Conservation (phyloP, 2,329 filamentous ascomycete genomes). For the Didymosphaeria variabile region DNA sequence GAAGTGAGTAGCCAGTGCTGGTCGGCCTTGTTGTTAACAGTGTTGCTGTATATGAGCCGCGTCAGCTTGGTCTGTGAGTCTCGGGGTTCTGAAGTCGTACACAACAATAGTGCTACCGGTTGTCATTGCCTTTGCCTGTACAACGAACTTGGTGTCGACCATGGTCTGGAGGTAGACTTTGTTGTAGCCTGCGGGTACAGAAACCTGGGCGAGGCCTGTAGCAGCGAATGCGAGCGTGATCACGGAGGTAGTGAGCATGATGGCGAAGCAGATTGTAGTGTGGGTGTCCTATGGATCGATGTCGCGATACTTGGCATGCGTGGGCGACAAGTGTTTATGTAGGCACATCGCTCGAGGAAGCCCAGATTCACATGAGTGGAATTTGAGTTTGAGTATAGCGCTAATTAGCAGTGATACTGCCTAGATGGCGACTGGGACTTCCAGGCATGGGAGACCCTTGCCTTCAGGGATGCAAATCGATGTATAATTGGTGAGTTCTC, state of each 20-base stretch:
- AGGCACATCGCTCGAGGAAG: constrained; percentile 8
- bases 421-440: constrained; percentile 5
- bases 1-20: constrained; percentile 42
- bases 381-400: constrained; percentile 9
- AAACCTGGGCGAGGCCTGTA: constrained; percentile 30
- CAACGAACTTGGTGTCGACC: constrained; percentile 39
- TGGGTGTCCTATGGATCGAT: neutral
- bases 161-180: constrained; percentile 41
- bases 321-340: constrained; percentile 20
- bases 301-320: constrained; percentile 7
- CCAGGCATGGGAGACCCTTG: neutral
- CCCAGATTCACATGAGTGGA: neutral
- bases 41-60: constrained; percentile 29
- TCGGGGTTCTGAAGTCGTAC: constrained; percentile 22
- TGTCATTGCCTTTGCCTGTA: constrained; percentile 36
- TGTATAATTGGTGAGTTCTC: constrained; percentile 15
- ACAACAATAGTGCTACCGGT: constrained; percentile 36
- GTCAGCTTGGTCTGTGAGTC: neutral
- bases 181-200: constrained; percentile 35
- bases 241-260: constrained; percentile 32
- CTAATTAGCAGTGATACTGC: constrained; percentile 20
- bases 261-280: constrained; percentile 11
- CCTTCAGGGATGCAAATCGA: neutral
- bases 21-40: constrained; percentile 29
- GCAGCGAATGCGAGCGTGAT: constrained; percentile 32